Conservation (phyloP, 257 asterid genomes). For the Solanum raphanifolium region DNA sequence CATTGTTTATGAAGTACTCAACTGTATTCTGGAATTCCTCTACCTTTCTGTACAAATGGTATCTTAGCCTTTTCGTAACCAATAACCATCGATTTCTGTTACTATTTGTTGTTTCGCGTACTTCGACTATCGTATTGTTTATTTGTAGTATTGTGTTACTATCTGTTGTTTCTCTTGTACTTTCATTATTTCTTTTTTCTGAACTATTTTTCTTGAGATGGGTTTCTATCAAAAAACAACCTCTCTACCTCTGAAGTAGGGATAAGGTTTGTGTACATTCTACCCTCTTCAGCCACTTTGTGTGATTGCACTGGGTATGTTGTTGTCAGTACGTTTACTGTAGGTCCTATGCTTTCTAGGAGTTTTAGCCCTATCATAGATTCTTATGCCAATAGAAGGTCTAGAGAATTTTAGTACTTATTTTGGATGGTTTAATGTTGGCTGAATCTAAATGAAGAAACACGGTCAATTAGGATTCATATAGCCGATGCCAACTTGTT, state of each 20-base stretch:
- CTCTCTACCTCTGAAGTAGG: not conserved
- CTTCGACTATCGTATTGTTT: not conserved
- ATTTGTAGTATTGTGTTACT: not conserved
- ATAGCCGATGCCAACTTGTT: not conserved
- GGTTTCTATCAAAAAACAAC: not conserved
- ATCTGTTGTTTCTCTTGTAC: not conserved
- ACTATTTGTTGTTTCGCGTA: not conserved
- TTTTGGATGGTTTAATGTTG: not conserved
- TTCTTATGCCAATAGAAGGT: not conserved
- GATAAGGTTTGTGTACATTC: too few relatives aligned
- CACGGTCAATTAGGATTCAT: not conserved
- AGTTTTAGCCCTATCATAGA: not conserved
- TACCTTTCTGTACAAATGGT: not conserved
- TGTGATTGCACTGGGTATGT: not conserved
- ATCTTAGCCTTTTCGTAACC: not conserved
- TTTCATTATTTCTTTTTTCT: too few relatives aligned
- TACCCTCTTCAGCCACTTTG: not conserved
- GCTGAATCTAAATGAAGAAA: not conserved
- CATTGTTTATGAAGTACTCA: not conserved
- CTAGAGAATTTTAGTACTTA: not conserved
- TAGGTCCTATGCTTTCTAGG: not conserved
- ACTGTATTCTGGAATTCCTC: not conserved
- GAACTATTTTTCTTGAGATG: not conserved
- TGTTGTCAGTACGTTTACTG: not conserved
- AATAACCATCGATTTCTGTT: not conserved